A percentile compares a stretch with the other conserved stretches of the same genome.
Evolutionary conservation across 2,329 filamentous ascomycete species (phyloP).

Genomic region (Plectosphaerella plurivora): DNA sequence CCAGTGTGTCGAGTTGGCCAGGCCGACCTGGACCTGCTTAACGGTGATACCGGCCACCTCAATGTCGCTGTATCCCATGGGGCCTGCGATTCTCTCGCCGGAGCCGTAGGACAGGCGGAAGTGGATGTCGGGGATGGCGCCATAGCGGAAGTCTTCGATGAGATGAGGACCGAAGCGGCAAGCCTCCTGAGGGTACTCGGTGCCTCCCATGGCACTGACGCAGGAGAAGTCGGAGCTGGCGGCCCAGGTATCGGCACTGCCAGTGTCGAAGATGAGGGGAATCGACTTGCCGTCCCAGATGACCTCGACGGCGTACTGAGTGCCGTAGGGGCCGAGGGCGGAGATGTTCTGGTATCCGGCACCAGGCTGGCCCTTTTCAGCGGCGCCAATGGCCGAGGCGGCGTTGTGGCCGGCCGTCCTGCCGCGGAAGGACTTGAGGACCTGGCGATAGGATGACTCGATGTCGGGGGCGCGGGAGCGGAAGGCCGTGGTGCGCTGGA

Average conservation of each 20-base stretch:
- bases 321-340: constrained; percentile 30
- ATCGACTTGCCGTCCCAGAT: constrained; percentile 31
- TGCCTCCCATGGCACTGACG: constrained; percentile 25
- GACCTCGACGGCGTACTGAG: constrained; percentile 36
- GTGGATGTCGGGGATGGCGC: constrained; percentile 34
- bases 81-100: constrained; percentile 42
- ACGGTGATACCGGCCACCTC: constrained; percentile 40
- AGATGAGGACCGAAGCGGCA: constrained; percentile 38
- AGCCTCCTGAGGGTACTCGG: constrained; percentile 18
- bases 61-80: constrained; percentile 42
- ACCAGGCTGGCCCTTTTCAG: constrained; percentile 6
- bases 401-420: constrained; percentile 17
- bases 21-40: constrained; percentile 38
- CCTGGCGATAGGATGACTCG: constrained; percentile 23
- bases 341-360: constrained; percentile 30
- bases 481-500: constrained; percentile 26
- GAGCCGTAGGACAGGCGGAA: constrained; percentile 43
- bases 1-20: constrained; percentile 47
- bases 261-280: constrained; percentile 44
- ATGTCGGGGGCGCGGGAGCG: constrained; percentile 20
- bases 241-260: constrained; percentile 49
- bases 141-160: constrained; percentile 33
- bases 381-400: constrained; percentile 21
- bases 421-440: constrained; percentile 24
- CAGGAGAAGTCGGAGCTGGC: constrained; percentile 36